Evolutionary conservation across 306 rosid species (phyloP), one percentile per base, ranked within the genome.

Genomic region (Lathyrus aphaca): DNA sequence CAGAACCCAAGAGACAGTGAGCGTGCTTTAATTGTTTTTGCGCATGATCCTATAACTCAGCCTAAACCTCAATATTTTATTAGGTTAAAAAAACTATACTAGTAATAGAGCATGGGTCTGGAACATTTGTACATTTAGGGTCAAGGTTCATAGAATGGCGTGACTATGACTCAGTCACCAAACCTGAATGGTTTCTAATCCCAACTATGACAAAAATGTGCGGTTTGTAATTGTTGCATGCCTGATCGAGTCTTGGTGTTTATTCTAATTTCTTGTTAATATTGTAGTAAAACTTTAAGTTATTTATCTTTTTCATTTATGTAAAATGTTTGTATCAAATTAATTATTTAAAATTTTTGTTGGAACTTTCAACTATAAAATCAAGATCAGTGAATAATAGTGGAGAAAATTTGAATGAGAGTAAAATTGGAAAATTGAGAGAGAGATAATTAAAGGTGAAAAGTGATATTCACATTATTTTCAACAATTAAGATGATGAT

Each of bases 31-130:
- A 76, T 46, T 38, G 72, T 59, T 62, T 45, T 62, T 78, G 88
- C 87, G 89, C 91, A 82, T 84, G 89, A 88, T 88, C 91, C 91
- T 88, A 88, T 77, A 64, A 77, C 81, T 60, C 75, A 59, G 51
- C 10, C 74, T 66, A 53, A 32, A 66, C 56, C 21, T 4, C 39
- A 43, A 10, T 64, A 18, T 59, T 67, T 74, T 75, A 71, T 7
- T 61, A 11, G 5, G 29, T 17, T 30, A 30, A 30, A 5, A 5
- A 10, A 71, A 50, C 37, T 21, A 21, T 21, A 1, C 23, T 21
- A 21, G 1, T 74, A 14, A 61, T 48, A 66, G 39, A 75, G 80
- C 74, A 71, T 71, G 77, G 71, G 35, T 68, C 44, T 74, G 58
- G 15, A 38, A 18, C 65, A 50, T 50, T 45, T 55, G 13, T 77